Evolutionary conservation across 208 protist species (phyloP).

Genomic region (Trypanosoma platydactyli): DNA sequence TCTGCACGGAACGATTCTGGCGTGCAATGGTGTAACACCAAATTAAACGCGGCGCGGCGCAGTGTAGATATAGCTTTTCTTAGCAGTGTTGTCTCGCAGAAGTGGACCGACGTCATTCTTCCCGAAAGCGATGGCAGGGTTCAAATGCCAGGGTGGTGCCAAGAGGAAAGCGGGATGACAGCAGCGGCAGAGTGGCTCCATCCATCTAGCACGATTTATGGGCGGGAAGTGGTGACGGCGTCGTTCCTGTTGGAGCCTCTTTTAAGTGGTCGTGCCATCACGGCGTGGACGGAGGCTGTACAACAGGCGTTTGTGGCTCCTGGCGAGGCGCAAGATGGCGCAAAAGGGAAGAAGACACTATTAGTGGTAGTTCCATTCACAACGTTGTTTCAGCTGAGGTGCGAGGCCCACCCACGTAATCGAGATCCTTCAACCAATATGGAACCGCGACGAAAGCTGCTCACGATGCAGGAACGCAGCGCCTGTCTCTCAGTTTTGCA

Average conservation of each 20-base stretch:
- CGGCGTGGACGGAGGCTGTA: constrained; percentile 44
- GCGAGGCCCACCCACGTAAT: constrained; percentile 42
- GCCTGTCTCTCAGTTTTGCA: constrained; percentile 55
- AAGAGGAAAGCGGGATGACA: constrained; percentile 3
- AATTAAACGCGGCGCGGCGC: constrained; percentile 13
- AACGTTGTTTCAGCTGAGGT: constrained; percentile 51
- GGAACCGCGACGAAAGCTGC: not conserved
- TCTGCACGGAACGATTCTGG: not conserved
- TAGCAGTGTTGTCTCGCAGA: constrained; percentile 55
- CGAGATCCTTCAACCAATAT: not conserved
- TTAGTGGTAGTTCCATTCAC: constrained; percentile 58
- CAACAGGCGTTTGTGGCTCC: constrained; percentile 11
- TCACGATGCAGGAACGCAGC: constrained; percentile 68
- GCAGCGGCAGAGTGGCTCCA: constrained; percentile 8
- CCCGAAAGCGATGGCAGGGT: constrained; percentile 1
- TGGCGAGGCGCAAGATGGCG: not conserved
- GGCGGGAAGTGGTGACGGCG: constrained; percentile 22
- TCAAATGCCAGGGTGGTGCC: constrained; percentile 9
- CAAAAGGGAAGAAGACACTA: not conserved
- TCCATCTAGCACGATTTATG: not conserved
- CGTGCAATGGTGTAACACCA: not conserved
- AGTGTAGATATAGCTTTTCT: constrained; percentile 49
- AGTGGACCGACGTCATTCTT: constrained; percentile 54
- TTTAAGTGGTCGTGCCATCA: constrained; percentile 46
- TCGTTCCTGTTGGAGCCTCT: constrained; percentile 65